Evolutionary conservation across 352 stramenopile species (phyloP).

Genomic region (Phytopythium vexans): DNA sequence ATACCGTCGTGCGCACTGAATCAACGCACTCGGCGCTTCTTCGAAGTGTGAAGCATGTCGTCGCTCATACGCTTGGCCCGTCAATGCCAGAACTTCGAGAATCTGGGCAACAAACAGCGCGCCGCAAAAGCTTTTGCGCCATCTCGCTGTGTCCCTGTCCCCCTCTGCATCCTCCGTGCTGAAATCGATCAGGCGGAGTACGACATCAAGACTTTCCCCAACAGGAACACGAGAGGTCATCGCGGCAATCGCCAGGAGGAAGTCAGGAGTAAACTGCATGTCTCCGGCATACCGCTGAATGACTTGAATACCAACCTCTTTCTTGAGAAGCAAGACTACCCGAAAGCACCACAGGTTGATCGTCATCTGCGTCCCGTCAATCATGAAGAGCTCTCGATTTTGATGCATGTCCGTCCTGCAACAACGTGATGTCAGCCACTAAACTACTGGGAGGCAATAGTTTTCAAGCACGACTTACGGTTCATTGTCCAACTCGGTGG

Average conservation of each 20-base stretch:
- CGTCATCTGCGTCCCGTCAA: constrained; percentile 19
- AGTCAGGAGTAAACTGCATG: constrained; percentile 64
- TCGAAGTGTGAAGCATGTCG: constrained; percentile 54
- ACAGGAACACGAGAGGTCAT: constrained; percentile 58
- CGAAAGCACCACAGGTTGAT: constrained; percentile 72
- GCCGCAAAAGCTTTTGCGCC: constrained; percentile 20
- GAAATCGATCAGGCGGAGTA: constrained; percentile 52
- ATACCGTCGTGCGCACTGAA: constrained; percentile 39
- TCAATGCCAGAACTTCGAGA: constrained; percentile 37
- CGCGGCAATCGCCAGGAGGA: constrained; percentile 52
- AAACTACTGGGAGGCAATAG: too few species aligned
- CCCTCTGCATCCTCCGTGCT: constrained; percentile 38
- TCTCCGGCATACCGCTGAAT: constrained; percentile 40
- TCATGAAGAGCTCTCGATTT: constrained; percentile 2
- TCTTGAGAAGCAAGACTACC: constrained; percentile 72
- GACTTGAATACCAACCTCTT: constrained; percentile 60
- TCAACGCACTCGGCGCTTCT: constrained; percentile 37
- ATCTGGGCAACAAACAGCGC: constrained; percentile 56
- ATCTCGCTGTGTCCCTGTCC: constrained; percentile 14
- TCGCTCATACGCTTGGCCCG: constrained; percentile 47
- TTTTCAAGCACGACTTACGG: too few species aligned
- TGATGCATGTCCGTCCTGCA: neutral
- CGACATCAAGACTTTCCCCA: constrained; percentile 50
- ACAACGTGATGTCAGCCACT: too few species aligned
- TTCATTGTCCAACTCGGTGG: too few species aligned